Evolutionary conservation across 108 stramenopile genomes (phyloP).

Genomic region (Fistulifera pelliculosa): DNA sequence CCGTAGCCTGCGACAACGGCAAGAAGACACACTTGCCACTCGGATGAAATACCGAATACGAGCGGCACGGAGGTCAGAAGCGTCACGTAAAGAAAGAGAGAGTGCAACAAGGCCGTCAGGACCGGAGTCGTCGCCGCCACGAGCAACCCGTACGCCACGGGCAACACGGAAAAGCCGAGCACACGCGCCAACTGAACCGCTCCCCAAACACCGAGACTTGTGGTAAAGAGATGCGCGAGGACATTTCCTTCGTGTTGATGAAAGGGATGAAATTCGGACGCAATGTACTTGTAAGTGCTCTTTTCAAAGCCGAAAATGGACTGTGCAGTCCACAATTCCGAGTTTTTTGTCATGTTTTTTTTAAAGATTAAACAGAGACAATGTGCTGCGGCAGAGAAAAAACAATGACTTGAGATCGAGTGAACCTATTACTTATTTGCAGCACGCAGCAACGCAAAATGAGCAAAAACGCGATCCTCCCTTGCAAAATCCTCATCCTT

Average conservation of each 20-base stretch:
- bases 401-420: too few species aligned
- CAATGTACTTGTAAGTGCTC: constrained; percentile 25
- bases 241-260: constrained; percentile 48
- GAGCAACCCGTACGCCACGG: constrained; percentile 21
- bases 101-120: constrained; percentile 29
- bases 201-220: constrained; percentile 42
- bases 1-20: constrained; percentile 35
- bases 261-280: constrained; percentile 36
- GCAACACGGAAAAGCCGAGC: background rate
- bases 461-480: too few species aligned
- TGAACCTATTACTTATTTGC: too few species aligned
- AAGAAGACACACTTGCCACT: constrained; percentile 7
- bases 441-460: too few species aligned
- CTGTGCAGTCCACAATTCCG: too few species aligned
- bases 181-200: constrained; percentile 21
- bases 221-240: constrained; percentile 30
- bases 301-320: constrained; percentile 9
- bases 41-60: background rate
- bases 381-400: too few species aligned
- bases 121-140: constrained; percentile 29
- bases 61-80: constrained; percentile 10
- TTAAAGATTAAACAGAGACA: too few species aligned
- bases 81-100: constrained; percentile 25
- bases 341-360: too few species aligned
- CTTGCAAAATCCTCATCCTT: too few species aligned